phyloP scores from a whole-genome alignment of 2,329 filamentous ascomycete species.

The Calonectria pseudoturangicola region DNA sequence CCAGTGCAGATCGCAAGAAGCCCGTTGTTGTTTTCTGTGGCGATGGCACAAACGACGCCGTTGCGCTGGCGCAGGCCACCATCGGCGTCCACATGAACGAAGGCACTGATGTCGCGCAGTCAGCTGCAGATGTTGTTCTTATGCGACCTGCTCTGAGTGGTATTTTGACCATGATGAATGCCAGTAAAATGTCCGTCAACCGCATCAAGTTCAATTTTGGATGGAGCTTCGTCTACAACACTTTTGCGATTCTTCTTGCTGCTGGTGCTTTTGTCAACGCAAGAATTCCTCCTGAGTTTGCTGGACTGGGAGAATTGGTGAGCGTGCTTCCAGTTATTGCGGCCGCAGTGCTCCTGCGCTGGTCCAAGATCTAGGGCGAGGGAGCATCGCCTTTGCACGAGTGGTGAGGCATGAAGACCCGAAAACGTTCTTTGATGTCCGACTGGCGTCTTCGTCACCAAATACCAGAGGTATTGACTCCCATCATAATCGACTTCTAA shows the following conservation, averaged over 20 bases:
- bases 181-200: slow-evolving; percentile 66
- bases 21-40: slow-evolving; percentile 80
- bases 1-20: slow-evolving; percentile 41
- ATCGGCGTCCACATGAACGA: slow-evolving; percentile 82
- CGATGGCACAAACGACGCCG: slow-evolving; percentile 87
- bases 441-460: too few species aligned
- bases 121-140: slow-evolving; percentile 82
- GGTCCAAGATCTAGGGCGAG: slow-evolving; percentile 49
- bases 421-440: too few species aligned
- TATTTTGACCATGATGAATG: slow-evolving; percentile 74
- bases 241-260: slow-evolving; percentile 79
- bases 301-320: slow-evolving; percentile 82
- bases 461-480: too few species aligned
- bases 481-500: too few species aligned
- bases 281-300: slow-evolving; percentile 75
- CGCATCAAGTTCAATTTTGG: slow-evolving; percentile 81
- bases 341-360: slow-evolving; percentile 52
- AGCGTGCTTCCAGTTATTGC: slow-evolving; percentile 82
- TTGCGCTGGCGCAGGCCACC: slow-evolving; percentile 81
- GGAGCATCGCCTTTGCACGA: too few species aligned
- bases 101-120: slow-evolving; percentile 78
- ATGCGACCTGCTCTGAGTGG: slow-evolving; percentile 73
- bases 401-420: too few species aligned
- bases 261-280: slow-evolving; percentile 77
- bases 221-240: slow-evolving; percentile 83